Base-by-base conservation (phyloP, 2,329 filamentous ascomycete genomes). In the Calonectria pteridis region DNA sequence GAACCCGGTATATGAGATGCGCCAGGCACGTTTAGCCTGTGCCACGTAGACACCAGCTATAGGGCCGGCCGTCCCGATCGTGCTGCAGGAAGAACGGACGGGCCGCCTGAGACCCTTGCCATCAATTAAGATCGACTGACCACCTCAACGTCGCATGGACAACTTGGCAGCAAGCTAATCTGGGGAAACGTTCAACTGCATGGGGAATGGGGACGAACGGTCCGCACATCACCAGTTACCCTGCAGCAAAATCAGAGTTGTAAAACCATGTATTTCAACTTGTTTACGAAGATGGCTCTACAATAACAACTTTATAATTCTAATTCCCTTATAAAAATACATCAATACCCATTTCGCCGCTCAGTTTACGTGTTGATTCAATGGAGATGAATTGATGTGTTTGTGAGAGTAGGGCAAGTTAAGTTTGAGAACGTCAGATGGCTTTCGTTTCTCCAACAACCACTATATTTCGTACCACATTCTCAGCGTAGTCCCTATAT, bases 91-190 rank as follows among this genome's bases (percentile, higher is more conserved):
- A 23, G 50, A n/a, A 33, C 11, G 13, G n/a, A 37, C 43, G 31
- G 67, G 37, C 43, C 46, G 46, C 49, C 37, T 33, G 33, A 69
- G 33, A 69, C 58, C 58, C 67, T 53, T 64, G 67, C 43, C 46
- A n/a, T 40, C 3, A 35, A 53, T 37, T 49, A 40, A 64, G 43
- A 63, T 63, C 46, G 26, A 69, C 50, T 69, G 35, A 33, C 67
- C 67, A 69, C 67, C 53, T 35, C 13, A 23, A 64, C 3, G 20
- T 51, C 26, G 49, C 67, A 53, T 63, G 33, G 49, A 49, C 59
- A 64, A 49, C 59, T 33, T 16, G 18, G 43, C 59, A 49, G 26
- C 33, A 62, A 62, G 6, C 23, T 14, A 29, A 23, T 62, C 35
- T 37, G 55, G 33, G 55, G 35, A 62, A 40, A 6, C 26, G n/a